A percentile compares a stretch with the other conserved stretches of the same genome.
These are phyloP conservation scores for Elongisporangium undulatum DNA, from an alignment of 352 stramenopile genomes.

Conservation along the genomic window DNA sequence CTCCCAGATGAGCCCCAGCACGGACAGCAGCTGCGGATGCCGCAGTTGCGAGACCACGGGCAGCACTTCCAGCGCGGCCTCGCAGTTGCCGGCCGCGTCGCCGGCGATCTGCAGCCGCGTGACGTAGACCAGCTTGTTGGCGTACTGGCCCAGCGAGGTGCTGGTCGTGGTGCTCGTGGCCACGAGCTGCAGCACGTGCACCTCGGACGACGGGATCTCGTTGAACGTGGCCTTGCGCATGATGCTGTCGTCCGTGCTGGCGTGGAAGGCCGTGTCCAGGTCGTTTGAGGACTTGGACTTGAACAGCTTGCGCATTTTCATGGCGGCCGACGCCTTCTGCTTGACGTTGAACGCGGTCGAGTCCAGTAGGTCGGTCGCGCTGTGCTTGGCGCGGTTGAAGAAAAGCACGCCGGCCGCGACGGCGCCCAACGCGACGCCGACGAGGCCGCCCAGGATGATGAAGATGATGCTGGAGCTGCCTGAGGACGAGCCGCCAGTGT, in stretches of 20 bases:
- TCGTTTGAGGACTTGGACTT: constrained; percentile 13
- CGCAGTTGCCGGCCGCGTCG: constrained; percentile 47
- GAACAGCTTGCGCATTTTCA: constrained; percentile 27
- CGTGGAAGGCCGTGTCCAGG: constrained; percentile 25
- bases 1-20: constrained; percentile 59
- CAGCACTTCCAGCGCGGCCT: constrained; percentile 49
- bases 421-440: constrained; percentile 31
- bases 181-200: constrained; percentile 35
- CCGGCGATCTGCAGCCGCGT: constrained; percentile 48
- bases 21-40: constrained; percentile 58
- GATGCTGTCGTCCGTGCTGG: constrained; percentile 23
- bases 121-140: constrained; percentile 48
- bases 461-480: constrained; percentile 18
- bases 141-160: constrained; percentile 42
- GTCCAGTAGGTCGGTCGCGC: constrained; percentile 25
- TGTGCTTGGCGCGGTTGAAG: constrained; percentile 54
- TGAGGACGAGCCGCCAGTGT: constrained; percentile 23
- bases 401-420: constrained; percentile 52
- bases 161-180: constrained; percentile 37
- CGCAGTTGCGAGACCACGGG: constrained; percentile 61
- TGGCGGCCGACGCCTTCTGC: constrained; percentile 19
- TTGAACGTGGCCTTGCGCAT: constrained; percentile 52
- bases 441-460: constrained; percentile 39
- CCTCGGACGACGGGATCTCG: constrained; percentile 37
- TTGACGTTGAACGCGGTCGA: constrained; percentile 24